Evolutionary conservation across 139 green algal genomes (phyloP).

Genomic region (Dunaliella sp.): DNA sequence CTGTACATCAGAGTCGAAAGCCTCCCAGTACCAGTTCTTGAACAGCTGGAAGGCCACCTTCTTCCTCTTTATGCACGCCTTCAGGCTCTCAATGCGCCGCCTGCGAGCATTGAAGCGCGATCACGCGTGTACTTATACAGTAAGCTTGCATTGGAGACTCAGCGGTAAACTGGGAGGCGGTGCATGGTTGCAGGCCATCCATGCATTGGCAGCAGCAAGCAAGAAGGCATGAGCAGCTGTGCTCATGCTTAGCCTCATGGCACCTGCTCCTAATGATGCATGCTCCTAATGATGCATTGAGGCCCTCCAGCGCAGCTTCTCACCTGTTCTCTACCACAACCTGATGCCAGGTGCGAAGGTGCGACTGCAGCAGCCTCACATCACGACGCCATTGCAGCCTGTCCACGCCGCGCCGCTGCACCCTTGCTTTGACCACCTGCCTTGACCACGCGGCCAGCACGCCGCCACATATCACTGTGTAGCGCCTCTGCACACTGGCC

Average conservation of each 20-base stretch:
- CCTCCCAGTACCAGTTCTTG: constrained; percentile 74
- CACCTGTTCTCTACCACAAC: background rate
- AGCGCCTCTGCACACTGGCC: background rate
- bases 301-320: too few relatives aligned
- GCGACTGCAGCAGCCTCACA: background rate
- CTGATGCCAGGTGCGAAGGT: background rate
- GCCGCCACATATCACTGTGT: background rate
- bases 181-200: too few relatives aligned
- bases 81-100: constrained; percentile 27
- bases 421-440: background rate
- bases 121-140: too few relatives aligned
- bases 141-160: too few relatives aligned
- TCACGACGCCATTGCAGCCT: background rate
- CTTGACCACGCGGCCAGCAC: background rate
- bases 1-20: constrained; percentile 66
- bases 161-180: too few relatives aligned
- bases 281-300: too few relatives aligned
- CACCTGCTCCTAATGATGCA: too few relatives aligned
- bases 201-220: too few relatives aligned
- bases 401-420: background rate
- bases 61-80: constrained; percentile 62
- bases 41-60: constrained; percentile 60
- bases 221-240: too few relatives aligned
- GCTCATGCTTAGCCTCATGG: too few relatives aligned
- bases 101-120: too few relatives aligned